phyloP scores from a whole-genome alignment of 176 grass and related monocot species.

The Aegilops bicornis region DNA sequence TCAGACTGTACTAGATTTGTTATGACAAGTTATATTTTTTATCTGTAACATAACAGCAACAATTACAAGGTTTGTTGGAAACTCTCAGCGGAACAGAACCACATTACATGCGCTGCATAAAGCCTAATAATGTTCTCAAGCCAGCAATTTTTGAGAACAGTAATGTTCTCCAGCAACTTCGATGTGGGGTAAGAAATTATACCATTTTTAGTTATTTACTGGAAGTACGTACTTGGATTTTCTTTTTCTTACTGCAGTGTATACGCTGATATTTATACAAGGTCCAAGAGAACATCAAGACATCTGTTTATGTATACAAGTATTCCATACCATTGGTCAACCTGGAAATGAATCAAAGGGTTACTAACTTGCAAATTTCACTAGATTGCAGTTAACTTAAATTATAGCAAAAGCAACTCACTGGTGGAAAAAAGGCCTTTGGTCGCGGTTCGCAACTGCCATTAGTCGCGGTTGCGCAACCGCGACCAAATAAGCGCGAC shows the following conservation, averaged over 20 bases:
- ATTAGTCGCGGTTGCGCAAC: too few relatives aligned
- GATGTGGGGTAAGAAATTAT: conserved; percentile 84
- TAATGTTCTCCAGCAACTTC: conserved; percentile 95
- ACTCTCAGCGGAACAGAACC: conserved; percentile 87
- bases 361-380: not conserved
- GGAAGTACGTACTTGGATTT: conserved; percentile 18
- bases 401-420: not conserved
- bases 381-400: not conserved
- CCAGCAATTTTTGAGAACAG: conserved; percentile 90
- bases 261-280: not conserved
- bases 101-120: conserved; percentile 93
- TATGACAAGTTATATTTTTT: conserved; percentile 22
- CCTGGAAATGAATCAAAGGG: not conserved
- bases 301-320: not conserved
- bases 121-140: conserved; percentile 95
- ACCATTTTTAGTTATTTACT: conserved; percentile 10
- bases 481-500: too few relatives aligned
- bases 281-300: not conserved
- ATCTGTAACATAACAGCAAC: conserved; percentile 71
- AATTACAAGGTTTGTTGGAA: conserved; percentile 95
- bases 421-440: too few relatives aligned
- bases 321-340: not conserved
- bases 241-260: not conserved
- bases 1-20: not conserved
- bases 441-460: too few relatives aligned